phyloP scores from a whole-genome alignment of 2,329 filamentous ascomycete genomes.

The Fusarium euwallaceae region DNA sequence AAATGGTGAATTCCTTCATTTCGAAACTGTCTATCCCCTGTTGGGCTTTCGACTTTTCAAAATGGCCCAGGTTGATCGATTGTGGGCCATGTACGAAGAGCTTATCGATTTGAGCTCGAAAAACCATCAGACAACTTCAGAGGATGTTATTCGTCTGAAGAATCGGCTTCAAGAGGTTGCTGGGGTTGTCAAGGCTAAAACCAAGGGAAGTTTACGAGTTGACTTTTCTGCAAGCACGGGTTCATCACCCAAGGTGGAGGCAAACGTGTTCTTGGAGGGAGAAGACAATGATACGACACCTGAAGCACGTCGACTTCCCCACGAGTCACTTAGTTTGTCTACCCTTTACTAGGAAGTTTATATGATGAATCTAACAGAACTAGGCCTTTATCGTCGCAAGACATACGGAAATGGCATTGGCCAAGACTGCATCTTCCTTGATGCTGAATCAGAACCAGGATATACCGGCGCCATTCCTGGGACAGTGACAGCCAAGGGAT shows the following conservation, averaged over 20 bases:
- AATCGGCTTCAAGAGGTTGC: neutral
- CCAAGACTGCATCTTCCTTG: neutral
- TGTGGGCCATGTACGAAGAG: constrained; percentile 6
- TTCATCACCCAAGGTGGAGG: neutral
- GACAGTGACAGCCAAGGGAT: constrained; percentile 1
- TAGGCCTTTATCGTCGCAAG: neutral
- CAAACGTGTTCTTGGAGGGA: neutral
- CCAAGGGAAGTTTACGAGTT: constrained; percentile 4
- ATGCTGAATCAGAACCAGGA: constrained; percentile 3
- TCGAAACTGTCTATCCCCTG: neutral
- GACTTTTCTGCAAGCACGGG: neutral
- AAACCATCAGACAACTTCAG: neutral
- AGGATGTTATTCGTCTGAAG: neutral
- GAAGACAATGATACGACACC: neutral
- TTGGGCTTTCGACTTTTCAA: neutral
- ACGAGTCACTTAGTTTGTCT: constrained; percentile 9
- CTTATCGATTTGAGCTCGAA: neutral
- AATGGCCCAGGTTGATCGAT: neutral
- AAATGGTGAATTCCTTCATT: neutral
- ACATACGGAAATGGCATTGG: neutral
- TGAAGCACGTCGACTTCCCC: neutral
- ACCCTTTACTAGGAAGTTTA: neutral
- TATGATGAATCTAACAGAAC: neutral
- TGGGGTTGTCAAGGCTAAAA: neutral
- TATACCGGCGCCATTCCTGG: constrained; percentile 1